Evolutionary conservation across 169 alveolate species (phyloP).

Genomic region (Eimeria necatrix): DNA sequence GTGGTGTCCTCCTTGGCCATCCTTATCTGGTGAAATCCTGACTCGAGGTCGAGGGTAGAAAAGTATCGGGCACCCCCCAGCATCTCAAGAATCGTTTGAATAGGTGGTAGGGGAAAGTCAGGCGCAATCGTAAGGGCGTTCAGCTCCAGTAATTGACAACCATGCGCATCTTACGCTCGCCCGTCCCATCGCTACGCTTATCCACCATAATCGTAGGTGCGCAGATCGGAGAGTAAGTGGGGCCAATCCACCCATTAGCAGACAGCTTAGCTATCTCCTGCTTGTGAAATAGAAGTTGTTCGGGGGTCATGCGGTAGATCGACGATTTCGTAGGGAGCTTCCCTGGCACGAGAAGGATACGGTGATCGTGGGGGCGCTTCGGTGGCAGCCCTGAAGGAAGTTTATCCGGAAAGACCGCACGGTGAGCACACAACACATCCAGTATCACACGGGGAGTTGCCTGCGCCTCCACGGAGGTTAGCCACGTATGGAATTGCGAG

Average conservation of each 20-base stretch:
- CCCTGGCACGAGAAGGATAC: background rate
- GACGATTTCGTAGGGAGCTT: background rate
- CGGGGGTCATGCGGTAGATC: background rate
- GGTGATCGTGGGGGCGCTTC: background rate
- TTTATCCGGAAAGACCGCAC: background rate
- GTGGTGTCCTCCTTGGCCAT: too few species aligned
- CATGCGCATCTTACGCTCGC: conserved; percentile 3
- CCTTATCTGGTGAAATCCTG: too few species aligned
- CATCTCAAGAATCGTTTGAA: background rate
- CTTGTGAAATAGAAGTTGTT: background rate
- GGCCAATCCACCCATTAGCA: background rate
- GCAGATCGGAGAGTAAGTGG: background rate
- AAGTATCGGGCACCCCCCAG: background rate
- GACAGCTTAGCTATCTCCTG: background rate
- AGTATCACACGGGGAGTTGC: background rate
- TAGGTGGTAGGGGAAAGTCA: background rate
- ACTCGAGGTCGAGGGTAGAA: too few species aligned
- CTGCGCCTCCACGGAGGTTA: background rate
- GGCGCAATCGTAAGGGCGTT: background rate
- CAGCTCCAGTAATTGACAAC: background rate
- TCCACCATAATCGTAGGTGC: conserved; percentile 3
- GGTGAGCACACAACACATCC: background rate
- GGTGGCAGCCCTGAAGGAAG: background rate
- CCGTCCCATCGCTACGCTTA: background rate
- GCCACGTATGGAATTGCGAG: background rate